Evolutionary conservation across 768 basidiomycete species (phyloP).

Genomic region (Tricholoma flavovirens): DNA sequence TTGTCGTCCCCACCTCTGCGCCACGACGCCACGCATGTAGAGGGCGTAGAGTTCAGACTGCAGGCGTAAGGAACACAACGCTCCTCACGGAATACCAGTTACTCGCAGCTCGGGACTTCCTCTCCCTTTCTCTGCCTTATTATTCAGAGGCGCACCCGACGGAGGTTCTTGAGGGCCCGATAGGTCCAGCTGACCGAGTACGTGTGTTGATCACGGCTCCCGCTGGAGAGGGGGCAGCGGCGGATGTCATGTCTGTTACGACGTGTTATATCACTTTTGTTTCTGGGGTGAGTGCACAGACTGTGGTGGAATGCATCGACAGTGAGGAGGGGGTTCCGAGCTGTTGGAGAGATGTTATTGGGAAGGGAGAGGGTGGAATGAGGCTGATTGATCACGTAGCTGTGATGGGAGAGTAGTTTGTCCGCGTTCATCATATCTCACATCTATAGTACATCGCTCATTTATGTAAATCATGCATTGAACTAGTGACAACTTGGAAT

Average conservation of each 20-base stretch:
- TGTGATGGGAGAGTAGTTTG: constrained; percentile 3
- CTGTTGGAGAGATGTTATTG: constrained; percentile 18
- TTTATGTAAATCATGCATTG: no score
- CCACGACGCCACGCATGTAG: background rate
- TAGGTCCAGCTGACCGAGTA: constrained; percentile 9
- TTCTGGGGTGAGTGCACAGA: constrained; percentile 14
- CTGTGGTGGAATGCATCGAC: constrained; percentile 16
- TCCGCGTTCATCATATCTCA: no score
- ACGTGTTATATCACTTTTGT: constrained; percentile 21
- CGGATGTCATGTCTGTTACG: constrained; percentile 21
- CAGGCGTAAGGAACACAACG: constrained; percentile 8
- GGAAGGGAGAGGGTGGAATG: constrained; percentile 11
- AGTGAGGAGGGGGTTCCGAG: constrained; percentile 15
- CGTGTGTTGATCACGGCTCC: constrained; percentile 20
- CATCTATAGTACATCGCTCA: no score
- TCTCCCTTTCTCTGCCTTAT: constrained; percentile 35
- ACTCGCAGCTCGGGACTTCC: constrained; percentile 36
- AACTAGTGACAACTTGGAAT: no score
- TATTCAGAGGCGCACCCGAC: constrained; percentile 14
- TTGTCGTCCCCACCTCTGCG: constrained; percentile 6
- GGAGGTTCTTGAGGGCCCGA: constrained; percentile 2
- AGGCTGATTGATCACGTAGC: constrained; percentile 14
- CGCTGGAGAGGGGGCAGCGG: constrained; percentile 9
- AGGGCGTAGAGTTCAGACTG: background rate
- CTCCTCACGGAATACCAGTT: constrained; percentile 30